Evolutionary conservation across 169 alveolate genomes (phyloP).

Genomic region (Eimeria falciformis): DNA sequence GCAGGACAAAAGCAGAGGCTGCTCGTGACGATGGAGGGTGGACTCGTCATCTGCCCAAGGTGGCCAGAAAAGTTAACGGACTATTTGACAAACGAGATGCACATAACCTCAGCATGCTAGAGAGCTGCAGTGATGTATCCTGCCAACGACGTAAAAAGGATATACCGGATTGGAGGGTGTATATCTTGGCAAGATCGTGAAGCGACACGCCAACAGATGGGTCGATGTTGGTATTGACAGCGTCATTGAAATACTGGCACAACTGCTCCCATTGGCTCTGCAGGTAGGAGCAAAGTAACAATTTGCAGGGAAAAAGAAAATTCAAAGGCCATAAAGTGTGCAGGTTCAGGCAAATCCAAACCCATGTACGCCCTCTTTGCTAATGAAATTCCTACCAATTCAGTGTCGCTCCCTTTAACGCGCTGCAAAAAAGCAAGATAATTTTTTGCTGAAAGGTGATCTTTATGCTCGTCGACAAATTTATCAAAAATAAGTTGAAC

Average conservation of each 20-base stretch:
- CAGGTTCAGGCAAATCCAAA: no score
- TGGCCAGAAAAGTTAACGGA: no score
- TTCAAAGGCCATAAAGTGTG: not conserved
- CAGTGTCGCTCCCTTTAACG: not conserved
- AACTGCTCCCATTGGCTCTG: conserved; percentile 79
- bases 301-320: not conserved
- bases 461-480: conserved; percentile 79
- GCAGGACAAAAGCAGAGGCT: no score
- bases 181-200: conserved; percentile 75
- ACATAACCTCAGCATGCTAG: no score
- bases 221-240: conserved; percentile 78
- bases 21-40: no score
- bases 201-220: conserved; percentile 74
- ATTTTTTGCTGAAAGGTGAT: conserved; percentile 49
- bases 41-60: no score
- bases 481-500: conserved; percentile 79
- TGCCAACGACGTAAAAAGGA: no score
- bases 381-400: not conserved
- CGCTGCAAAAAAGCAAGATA: conserved; percentile 5
- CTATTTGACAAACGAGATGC: not conserved
- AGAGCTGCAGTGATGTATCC: no score
- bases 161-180: conserved; percentile 80
- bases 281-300: not conserved
- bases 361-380: not conserved
- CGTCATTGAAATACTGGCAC: conserved; percentile 78